Conservation (phyloP, 2,329 filamentous ascomycete species). For the Apiospora arundinis region DNA sequence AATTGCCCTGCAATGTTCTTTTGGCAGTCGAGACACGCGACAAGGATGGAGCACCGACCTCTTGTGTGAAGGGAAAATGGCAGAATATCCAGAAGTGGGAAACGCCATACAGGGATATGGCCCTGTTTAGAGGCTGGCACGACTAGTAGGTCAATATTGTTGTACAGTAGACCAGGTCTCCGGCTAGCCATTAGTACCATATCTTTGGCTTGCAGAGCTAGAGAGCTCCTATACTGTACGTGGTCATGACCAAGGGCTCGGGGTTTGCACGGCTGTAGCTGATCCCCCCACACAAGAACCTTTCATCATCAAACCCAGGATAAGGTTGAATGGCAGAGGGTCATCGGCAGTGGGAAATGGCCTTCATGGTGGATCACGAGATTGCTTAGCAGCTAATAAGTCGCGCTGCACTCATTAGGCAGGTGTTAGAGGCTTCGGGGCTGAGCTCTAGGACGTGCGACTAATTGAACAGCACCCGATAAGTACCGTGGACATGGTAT, state of each 20-base stretch:
- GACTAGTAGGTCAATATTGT: background rate
- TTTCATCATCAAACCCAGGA: background rate
- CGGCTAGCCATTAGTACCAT: background rate
- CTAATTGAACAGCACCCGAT: background rate
- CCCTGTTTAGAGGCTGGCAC: background rate
- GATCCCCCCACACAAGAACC: background rate
- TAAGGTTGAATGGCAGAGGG: constrained; percentile 8
- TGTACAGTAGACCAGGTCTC: background rate
- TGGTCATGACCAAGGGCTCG: background rate
- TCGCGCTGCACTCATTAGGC: background rate
- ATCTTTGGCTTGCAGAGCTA: background rate
- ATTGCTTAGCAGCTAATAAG: background rate
- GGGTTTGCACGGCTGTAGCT: background rate
- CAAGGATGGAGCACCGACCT: background rate
- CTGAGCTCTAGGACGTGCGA: constrained; percentile 2
- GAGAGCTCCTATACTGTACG: background rate
- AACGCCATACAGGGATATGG: background rate
- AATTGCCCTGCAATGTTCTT: background rate
- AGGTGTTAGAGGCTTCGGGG: background rate
- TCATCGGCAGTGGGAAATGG: background rate
- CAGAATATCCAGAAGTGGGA: background rate
- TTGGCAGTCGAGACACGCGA: background rate
- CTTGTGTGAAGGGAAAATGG: background rate
- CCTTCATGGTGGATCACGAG: background rate
- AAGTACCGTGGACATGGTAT: background rate